phyloP scores from a whole-genome alignment of 345 rosid species.

The Moricandia moricandioides region DNA sequence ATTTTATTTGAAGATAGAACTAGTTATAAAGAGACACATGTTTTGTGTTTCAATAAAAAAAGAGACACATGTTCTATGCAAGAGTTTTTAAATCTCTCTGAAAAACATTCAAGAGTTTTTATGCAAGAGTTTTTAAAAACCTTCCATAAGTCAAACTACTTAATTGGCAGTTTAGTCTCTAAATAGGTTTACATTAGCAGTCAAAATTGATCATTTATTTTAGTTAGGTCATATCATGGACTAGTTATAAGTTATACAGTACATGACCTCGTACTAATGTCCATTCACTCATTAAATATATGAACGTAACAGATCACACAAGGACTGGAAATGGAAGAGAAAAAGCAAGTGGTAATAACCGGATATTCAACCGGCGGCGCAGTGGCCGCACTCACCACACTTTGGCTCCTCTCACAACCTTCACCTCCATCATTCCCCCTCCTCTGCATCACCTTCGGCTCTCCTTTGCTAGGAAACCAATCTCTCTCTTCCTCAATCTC shows the following conservation, averaged over 20 bases:
- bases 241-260: background rate
- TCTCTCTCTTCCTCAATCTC: constrained; percentile 58
- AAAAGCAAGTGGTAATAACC: constrained; percentile 57
- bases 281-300: background rate
- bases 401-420: constrained; percentile 66
- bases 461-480: constrained; percentile 71
- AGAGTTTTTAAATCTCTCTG: too few relatives aligned
- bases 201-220: background rate
- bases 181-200: background rate
- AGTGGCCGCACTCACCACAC: constrained; percentile 61
- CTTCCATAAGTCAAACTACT: background rate
- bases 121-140: background rate
- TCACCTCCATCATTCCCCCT: constrained; percentile 32
- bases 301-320: constrained; percentile 11
- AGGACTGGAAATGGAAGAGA: constrained; percentile 15
- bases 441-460: constrained; percentile 77
- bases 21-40: background rate
- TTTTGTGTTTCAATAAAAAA: too few relatives aligned
- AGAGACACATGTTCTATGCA: background rate
- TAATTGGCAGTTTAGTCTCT: background rate
- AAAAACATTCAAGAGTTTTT: background rate
- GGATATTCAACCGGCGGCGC: constrained; percentile 84
- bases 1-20: background rate
- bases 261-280: background rate
- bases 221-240: background rate